Conservation (phyloP, 2,329 filamentous ascomycete genomes). For the Orbilia oligospora region DNA sequence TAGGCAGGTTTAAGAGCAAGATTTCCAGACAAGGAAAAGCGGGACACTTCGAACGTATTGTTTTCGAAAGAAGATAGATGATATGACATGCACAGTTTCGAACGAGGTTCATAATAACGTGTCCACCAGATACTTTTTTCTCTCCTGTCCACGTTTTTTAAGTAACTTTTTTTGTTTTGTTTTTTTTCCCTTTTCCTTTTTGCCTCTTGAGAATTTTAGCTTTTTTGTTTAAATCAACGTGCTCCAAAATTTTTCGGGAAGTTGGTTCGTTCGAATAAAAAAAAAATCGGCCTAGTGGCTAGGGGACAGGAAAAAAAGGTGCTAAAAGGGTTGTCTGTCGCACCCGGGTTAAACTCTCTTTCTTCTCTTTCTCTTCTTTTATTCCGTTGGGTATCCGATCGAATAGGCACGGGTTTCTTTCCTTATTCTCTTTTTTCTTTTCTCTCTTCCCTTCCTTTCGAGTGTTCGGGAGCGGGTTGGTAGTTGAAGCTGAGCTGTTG, state of each 20-base stretch:
- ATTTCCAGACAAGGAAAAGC: slow-evolving; percentile 53
- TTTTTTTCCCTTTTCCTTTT: slow-evolving; percentile 42
- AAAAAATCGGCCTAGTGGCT: slow-evolving; percentile 52
- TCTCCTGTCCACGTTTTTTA: slow-evolving; percentile 60
- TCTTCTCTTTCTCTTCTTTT: slow-evolving; percentile 49
- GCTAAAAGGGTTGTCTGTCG: slow-evolving; percentile 58
- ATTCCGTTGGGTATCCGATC: slow-evolving; percentile 58
- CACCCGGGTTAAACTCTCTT: slow-evolving; percentile 53
- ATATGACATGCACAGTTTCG: slow-evolving; percentile 26
- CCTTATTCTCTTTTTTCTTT: slow-evolving; percentile 58
- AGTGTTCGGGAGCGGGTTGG: slow-evolving; percentile 60
- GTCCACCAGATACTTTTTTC: slow-evolving; percentile 53
- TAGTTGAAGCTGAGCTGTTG: slow-evolving; percentile 46
- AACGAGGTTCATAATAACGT: slow-evolving; percentile 49
- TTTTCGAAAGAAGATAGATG: slow-evolving; percentile 9
- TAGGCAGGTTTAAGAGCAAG: slow-evolving; percentile 58
- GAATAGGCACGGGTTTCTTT: slow-evolving; percentile 50
- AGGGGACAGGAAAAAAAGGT: slow-evolving; percentile 43
- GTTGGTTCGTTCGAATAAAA: slow-evolving; percentile 51
- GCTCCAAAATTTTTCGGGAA: slow-evolving; percentile 60
- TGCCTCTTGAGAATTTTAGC: slow-evolving; percentile 28
- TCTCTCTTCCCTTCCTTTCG: slow-evolving; percentile 61
- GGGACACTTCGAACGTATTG: slow-evolving; percentile 33
- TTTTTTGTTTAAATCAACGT: slow-evolving; percentile 48
- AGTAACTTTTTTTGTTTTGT: slow-evolving; percentile 35